Percentiles rank a stretch among this genome's conserved stretches.
phyloP scores from a whole-genome alignment of 2,329 filamentous ascomycete species.

The Curvularia sp. region DNA sequence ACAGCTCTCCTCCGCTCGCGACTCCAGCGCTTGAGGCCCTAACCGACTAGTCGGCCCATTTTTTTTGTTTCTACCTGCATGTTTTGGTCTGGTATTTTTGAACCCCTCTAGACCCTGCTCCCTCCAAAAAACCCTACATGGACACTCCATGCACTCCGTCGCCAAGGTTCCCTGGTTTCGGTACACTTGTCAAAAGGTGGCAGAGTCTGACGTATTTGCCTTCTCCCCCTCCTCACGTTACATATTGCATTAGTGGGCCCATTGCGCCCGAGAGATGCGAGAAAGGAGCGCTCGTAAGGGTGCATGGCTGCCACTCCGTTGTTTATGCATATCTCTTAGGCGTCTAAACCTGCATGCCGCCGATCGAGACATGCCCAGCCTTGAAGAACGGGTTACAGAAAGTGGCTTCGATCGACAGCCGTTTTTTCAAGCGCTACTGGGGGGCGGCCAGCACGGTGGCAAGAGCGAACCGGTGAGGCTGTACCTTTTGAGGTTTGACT shows the following conservation, averaged over 20 bases:
- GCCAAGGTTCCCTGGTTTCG: conserved; percentile 42
- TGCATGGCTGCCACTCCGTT: conserved; percentile 41
- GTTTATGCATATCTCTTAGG: conserved; percentile 45
- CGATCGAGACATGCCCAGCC: conserved; percentile 47
- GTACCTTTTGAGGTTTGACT: conserved; percentile 48
- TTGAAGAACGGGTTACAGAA: conserved; percentile 44
- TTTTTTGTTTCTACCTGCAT: conserved; percentile 29
- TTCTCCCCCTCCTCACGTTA: conserved; percentile 39
- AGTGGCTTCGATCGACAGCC: conserved; percentile 44
- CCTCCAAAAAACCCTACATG: conserved; percentile 17
- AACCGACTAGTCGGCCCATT: conserved; percentile 37
- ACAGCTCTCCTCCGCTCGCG: conserved; percentile 47
- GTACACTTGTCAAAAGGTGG: conserved; percentile 39
- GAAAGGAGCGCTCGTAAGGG: conserved; percentile 24
- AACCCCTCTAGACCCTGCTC: conserved; percentile 34
- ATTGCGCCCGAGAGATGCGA: conserved; percentile 39
- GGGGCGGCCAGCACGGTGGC: conserved; percentile 44
- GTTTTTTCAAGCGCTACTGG: conserved; percentile 46
- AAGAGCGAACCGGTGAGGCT: conserved; percentile 50
- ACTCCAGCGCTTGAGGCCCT: conserved; percentile 45
- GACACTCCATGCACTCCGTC: conserved; percentile 31
- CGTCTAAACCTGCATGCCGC: conserved; percentile 36
- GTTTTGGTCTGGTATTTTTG: conserved; percentile 32
- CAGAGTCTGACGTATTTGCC: conserved; percentile 45
- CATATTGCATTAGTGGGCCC: conserved; percentile 46